phyloP scores from a whole-genome alignment of 768 basidiomycete genomes.

The Steccherinum ochraceum region DNA sequence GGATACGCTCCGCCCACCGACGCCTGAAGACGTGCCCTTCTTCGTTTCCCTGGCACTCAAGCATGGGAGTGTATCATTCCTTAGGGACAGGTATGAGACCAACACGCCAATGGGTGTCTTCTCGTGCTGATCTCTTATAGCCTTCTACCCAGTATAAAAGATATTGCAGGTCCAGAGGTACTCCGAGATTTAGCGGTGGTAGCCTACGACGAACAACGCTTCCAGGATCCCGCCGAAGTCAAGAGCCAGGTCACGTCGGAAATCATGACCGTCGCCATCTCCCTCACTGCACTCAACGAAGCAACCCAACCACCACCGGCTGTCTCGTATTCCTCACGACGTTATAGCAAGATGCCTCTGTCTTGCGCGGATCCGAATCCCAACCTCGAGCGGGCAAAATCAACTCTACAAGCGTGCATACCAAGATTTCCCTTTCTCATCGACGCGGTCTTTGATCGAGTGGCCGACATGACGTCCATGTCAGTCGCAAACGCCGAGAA shows the following conservation, averaged over 20 bases:
- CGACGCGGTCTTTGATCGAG: too few relatives aligned
- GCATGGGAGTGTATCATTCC: background rate
- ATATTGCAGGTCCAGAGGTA: background rate
- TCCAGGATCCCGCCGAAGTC: background rate
- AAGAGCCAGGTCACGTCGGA: too few relatives aligned
- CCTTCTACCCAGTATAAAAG: conserved; percentile 1
- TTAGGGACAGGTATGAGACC: background rate
- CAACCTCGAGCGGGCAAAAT: too few relatives aligned
- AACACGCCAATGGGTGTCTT: too few relatives aligned
- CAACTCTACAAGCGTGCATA: too few relatives aligned
- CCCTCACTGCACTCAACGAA: too few relatives aligned
- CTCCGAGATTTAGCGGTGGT: conserved; percentile 1
- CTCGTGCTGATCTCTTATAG: background rate
- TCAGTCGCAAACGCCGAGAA: background rate
- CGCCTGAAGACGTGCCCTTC: background rate
- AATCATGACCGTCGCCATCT: background rate
- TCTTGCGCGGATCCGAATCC: too few relatives aligned
- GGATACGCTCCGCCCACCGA: background rate
- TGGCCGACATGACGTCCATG: too few relatives aligned
- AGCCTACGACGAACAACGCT: background rate
- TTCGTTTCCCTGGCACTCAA: background rate
- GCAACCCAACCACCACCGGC: too few relatives aligned
- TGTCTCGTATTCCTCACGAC: too few relatives aligned
- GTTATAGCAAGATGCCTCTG: too few relatives aligned
- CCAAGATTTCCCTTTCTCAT: too few relatives aligned